A percentile compares a stretch with the other conserved stretches of the same genome.
Conservation (phyloP, 306 rosid genomes). For the Glycyrrhiza uralensis region DNA sequence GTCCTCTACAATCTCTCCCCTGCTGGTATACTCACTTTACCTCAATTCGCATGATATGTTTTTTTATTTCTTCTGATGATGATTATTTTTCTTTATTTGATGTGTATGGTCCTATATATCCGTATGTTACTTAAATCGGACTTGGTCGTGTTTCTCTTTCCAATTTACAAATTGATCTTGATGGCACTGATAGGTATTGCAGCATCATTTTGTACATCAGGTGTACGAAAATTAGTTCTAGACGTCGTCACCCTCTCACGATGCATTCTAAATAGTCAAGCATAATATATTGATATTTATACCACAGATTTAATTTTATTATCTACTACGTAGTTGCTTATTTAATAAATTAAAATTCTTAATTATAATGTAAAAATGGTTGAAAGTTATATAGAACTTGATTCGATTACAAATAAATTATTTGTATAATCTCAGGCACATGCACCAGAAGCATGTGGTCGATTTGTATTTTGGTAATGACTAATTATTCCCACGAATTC, state of each 20-base stretch:
- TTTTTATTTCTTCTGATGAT: no score
- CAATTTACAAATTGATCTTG: neutral
- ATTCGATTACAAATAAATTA: neutral
- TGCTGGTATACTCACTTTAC: constrained; percentile 48
- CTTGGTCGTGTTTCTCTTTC: neutral
- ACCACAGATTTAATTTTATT: no score
- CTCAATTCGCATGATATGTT: neutral
- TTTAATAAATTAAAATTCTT: neutral
- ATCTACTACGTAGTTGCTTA: no score
- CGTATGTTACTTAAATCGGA: neutral
- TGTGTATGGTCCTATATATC: neutral
- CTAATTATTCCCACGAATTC: neutral
- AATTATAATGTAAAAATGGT: no score
- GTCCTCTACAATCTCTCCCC: constrained; percentile 92
- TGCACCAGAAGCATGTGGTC: neutral
- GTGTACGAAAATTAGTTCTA: constrained; percentile 16
- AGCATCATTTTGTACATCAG: neutral
- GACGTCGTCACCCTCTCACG: neutral
- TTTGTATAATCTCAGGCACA: neutral
- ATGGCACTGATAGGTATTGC: neutral
- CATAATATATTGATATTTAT: no score
- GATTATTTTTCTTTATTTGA: neutral
- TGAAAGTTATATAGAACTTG: neutral
- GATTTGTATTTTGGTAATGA: neutral
- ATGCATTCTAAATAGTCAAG: constrained; percentile 6